A percentile compares a stretch with the other conserved stretches of the same genome.
Evolutionary conservation across 2,329 filamentous ascomycete genomes (phyloP).

Genomic region (Colletotrichum acutatum): DNA sequence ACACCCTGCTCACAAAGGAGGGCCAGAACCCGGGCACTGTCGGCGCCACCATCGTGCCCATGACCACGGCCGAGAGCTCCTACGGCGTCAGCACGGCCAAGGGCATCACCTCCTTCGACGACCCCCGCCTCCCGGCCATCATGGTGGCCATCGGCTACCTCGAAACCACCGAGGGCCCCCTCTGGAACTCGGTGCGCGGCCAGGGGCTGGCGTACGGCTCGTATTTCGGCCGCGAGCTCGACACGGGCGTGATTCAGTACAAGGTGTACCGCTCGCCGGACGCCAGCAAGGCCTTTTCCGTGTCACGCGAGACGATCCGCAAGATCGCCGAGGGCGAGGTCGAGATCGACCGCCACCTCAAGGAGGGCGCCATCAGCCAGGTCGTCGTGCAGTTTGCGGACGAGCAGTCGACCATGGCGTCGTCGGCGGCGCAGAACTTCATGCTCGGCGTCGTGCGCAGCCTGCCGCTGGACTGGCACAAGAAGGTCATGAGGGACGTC

Average conservation of each 20-base stretch:
- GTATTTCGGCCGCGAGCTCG: constrained; percentile 80
- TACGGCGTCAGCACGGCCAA: constrained; percentile 81
- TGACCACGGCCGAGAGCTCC: constrained; percentile 92
- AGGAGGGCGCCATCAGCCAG: constrained; percentile 90
- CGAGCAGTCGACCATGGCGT: constrained; percentile 86
- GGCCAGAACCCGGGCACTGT: constrained; percentile 80
- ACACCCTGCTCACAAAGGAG: constrained; percentile 78
- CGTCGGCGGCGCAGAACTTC: constrained; percentile 86
- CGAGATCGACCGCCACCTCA: constrained; percentile 80
- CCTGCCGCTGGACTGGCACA: constrained; percentile 81
- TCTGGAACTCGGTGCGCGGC: constrained; percentile 93
- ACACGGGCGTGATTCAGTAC: constrained; percentile 84
- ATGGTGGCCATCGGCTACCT: constrained; percentile 92
- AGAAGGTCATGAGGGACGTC: constrained; percentile 80
- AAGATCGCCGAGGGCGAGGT: constrained; percentile 78
- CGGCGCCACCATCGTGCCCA: constrained; percentile 83
- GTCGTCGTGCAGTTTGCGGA: constrained; percentile 90
- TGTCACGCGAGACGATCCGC: constrained; percentile 78
- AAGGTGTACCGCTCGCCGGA: constrained; percentile 92
- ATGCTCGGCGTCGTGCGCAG: constrained; percentile 82
- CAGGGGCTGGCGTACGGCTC: constrained; percentile 94
- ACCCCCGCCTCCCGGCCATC: constrained; percentile 83
- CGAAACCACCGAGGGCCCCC: constrained; percentile 90
- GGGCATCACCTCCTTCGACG: constrained; percentile 79
- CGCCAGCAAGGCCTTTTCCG: constrained; percentile 84